Evolutionary conservation across 176 grass and related monocot species (phyloP).

Genomic region (Bromus sterilis): DNA sequence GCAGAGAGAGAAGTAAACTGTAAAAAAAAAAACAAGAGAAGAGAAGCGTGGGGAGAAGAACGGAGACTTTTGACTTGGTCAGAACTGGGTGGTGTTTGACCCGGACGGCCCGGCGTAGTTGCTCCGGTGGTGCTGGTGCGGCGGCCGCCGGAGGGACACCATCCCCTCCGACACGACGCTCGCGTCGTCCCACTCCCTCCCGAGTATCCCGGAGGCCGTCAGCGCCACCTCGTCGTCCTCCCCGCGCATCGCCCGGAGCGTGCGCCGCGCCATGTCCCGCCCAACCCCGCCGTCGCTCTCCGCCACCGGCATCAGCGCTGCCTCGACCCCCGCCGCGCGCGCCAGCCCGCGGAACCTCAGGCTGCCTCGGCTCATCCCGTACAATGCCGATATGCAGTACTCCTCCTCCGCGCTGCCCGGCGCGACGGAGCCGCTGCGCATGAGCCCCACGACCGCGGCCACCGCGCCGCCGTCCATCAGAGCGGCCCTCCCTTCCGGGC

Average conservation of each 20-base stretch:
- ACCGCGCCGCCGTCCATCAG: slow-evolving; percentile 81
- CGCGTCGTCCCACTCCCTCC: slow-evolving; percentile 26
- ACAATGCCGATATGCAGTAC: slow-evolving; percentile 51
- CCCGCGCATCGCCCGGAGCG: slow-evolving; percentile 57
- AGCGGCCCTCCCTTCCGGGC: slow-evolving; percentile 48
- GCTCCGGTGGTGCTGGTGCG: slow-evolving; percentile 25
- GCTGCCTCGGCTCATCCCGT: slow-evolving; percentile 70
- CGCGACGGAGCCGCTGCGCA: slow-evolving; percentile 22
- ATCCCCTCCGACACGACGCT: slow-evolving; percentile 57
- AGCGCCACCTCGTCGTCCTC: slow-evolving; percentile 37
- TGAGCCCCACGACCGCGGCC: slow-evolving; percentile 30
- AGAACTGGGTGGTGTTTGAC: slow-evolving; percentile 56
- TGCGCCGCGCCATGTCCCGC: slow-evolving; percentile 61
- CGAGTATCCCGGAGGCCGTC: not conserved
- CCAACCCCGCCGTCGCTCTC: slow-evolving; percentile 27
- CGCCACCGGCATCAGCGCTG: slow-evolving; percentile 42
- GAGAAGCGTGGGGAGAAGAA: not conserved
- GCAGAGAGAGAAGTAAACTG: not conserved
- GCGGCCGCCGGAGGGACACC: slow-evolving; percentile 42
- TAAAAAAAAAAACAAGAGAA: no score
- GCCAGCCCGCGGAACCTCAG: slow-evolving; percentile 76
- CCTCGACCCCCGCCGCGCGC: slow-evolving; percentile 51
- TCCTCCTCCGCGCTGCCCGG: slow-evolving; percentile 48
- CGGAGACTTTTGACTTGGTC: slow-evolving; percentile 35
- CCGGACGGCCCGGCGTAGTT: slow-evolving; percentile 30